Evolutionary conservation across 495 filamentous ascomycete species (phyloP).

Genomic region (Parachaetomium inaequale): DNA sequence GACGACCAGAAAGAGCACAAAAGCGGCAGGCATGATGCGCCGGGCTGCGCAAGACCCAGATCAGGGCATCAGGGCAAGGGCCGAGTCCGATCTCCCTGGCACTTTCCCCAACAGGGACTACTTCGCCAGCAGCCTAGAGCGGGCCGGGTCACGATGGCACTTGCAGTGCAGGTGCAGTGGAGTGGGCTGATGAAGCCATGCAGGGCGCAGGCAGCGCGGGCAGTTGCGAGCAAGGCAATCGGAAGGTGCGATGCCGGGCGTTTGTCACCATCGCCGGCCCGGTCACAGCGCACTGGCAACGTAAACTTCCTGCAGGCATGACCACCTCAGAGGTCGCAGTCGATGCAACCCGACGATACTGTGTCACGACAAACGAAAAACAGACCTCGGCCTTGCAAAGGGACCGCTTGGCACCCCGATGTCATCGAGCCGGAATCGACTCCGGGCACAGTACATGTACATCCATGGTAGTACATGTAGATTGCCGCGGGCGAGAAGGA

Average conservation of each 20-base stretch:
- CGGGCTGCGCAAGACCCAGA: background rate
- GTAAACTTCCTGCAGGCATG: too few species aligned
- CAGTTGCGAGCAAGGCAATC: background rate
- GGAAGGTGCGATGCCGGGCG: background rate
- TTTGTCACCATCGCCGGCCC: background rate
- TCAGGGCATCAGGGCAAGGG: too few species aligned
- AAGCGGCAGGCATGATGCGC: background rate
- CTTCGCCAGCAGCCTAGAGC: background rate
- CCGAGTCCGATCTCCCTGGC: background rate
- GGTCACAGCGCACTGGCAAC: too few species aligned
- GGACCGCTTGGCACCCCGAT: too few species aligned
- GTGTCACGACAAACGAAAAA: background rate
- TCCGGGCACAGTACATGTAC: too few species aligned
- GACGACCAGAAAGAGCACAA: background rate
- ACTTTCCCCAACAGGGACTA: background rate
- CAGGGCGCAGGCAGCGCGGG: background rate
- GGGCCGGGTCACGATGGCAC: conserved; percentile 1
- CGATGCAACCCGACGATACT: background rate
- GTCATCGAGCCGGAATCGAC: background rate
- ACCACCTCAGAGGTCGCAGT: background rate
- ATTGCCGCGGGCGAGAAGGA: too few species aligned
- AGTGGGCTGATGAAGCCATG: background rate
- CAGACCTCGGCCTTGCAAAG: too few species aligned
- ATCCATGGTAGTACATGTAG: too few species aligned
- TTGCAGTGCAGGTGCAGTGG: background rate